phyloP scores from a whole-genome alignment of 441 rosid genomes.

The Croton laevigatus region DNA sequence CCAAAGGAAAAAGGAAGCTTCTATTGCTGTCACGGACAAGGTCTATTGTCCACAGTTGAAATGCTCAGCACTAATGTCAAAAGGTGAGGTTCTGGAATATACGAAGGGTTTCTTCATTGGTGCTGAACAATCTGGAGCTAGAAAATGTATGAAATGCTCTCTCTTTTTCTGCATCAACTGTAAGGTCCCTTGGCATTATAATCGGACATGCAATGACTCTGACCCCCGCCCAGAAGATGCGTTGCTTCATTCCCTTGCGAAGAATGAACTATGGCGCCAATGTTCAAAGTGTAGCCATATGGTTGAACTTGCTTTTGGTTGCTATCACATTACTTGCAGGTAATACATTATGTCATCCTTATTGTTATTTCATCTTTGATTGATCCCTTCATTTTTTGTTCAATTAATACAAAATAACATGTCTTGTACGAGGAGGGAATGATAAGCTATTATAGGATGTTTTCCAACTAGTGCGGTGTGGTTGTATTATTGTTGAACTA shows the following conservation, averaged over 20 bases:
- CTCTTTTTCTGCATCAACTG: conserved; percentile 57
- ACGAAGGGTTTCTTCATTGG: conserved; percentile 32
- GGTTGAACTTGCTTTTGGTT: conserved; percentile 59
- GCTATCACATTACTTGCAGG: conserved; percentile 79
- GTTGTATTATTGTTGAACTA: too few relatives aligned
- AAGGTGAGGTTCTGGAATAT: conserved; percentile 42
- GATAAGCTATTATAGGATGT: background rate
- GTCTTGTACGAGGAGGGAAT: background rate
- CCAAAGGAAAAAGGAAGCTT: conserved; percentile 52
- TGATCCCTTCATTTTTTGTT: background rate
- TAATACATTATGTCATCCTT: conserved; percentile 18
- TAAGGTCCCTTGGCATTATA: conserved; percentile 64
- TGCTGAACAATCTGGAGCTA: conserved; percentile 45
- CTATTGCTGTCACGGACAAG: conserved; percentile 52
- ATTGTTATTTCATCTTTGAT: background rate
- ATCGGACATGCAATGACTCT: conserved; percentile 39
- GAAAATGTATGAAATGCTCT: conserved; percentile 63
- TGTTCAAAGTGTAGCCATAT: conserved; percentile 56
- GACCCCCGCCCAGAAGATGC: conserved; percentile 36
- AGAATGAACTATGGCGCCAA: conserved; percentile 50
- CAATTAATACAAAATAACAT: too few relatives aligned
- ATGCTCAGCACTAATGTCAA: conserved; percentile 79
- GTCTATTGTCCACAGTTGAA: conserved; percentile 65
- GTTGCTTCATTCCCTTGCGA: conserved; percentile 45
- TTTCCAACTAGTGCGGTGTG: too few relatives aligned